Conservation (phyloP, 768 basidiomycete genomes). For the Guyanaporus albipodus region DNA sequence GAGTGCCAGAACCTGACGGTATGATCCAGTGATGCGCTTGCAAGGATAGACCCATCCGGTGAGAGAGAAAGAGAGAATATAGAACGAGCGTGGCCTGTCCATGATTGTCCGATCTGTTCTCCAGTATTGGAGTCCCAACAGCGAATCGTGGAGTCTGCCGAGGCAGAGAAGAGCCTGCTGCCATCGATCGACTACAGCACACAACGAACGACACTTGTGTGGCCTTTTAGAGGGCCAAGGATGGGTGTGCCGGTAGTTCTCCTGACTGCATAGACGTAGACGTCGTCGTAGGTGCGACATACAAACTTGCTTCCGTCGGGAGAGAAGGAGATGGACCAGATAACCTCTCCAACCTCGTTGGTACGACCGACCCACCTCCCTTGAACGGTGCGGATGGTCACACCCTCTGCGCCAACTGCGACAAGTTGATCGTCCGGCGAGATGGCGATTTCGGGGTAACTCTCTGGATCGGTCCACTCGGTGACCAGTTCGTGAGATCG, state of each 20-base stretch:
- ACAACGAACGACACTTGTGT: not conserved
- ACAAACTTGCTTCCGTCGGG: not conserved
- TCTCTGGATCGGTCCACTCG: no score
- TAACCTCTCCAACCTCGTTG: not conserved
- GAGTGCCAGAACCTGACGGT: slow-evolving; percentile 10
- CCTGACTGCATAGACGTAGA: not conserved
- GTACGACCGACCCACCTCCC: not conserved
- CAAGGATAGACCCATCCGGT: slow-evolving; percentile 2
- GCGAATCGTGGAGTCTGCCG: slow-evolving; percentile 1
- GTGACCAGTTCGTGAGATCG: no score
- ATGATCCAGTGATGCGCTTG: slow-evolving; percentile 4
- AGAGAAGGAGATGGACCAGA: not conserved
- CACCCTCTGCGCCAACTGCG: not conserved
- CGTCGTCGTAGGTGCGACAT: not conserved
- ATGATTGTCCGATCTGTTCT: not conserved
- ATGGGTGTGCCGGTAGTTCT: not conserved
- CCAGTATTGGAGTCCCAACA: slow-evolving; percentile 5
- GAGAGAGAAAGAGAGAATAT: not conserved
- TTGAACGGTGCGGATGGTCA: not conserved
- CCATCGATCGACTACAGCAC: slow-evolving; percentile 7
- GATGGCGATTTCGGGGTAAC: no score
- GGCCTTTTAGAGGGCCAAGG: not conserved
- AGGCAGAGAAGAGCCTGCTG: not conserved
- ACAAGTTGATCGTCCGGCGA: no score
- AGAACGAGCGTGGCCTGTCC: not conserved